These are phyloP conservation scores for Cladorrhinum sp. DNA, from an alignment of 2,329 filamentous ascomycete genomes.

Conservation along the genomic window DNA sequence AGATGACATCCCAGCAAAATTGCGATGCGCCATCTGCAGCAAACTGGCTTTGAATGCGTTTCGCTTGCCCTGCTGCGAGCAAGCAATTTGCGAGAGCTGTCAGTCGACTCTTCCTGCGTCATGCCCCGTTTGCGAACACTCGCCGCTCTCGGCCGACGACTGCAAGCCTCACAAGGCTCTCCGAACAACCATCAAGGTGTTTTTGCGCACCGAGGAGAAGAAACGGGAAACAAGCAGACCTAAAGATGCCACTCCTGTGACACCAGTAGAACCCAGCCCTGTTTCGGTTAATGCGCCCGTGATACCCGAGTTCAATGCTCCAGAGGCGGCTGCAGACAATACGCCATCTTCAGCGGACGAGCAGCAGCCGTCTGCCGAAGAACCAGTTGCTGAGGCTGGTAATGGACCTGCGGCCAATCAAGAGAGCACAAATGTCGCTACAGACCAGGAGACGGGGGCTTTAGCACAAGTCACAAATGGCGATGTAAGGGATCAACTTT, in stretches of 20 bases:
- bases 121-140: constrained; percentile 92
- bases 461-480: constrained; percentile 10
- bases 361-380: neutral
- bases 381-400: neutral
- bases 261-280: constrained; percentile 41
- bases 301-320: constrained; percentile 15
- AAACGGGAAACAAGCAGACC: constrained; percentile 68
- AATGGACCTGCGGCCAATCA: constrained; percentile 1
- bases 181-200: constrained; percentile 89
- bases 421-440: constrained; percentile 7
- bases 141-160: constrained; percentile 78
- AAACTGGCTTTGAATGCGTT: constrained; percentile 88
- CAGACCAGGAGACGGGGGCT: constrained; percentile 11
- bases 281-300: constrained; percentile 33
- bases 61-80: constrained; percentile 90
- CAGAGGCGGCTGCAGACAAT: constrained; percentile 5
- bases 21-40: constrained; percentile 91
- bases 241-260: constrained; percentile 43
- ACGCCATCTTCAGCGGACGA: constrained; percentile 6
- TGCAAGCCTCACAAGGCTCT: constrained; percentile 87
- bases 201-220: constrained; percentile 86
- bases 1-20: constrained; percentile 91
- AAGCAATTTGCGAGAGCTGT: constrained; percentile 87
- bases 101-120: constrained; percentile 72
- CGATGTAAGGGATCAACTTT: constrained; percentile 13